These are phyloP conservation scores for Melanogaster broomeanus DNA, from an alignment of 768 basidiomycete genomes.

Conservation along the genomic window DNA sequence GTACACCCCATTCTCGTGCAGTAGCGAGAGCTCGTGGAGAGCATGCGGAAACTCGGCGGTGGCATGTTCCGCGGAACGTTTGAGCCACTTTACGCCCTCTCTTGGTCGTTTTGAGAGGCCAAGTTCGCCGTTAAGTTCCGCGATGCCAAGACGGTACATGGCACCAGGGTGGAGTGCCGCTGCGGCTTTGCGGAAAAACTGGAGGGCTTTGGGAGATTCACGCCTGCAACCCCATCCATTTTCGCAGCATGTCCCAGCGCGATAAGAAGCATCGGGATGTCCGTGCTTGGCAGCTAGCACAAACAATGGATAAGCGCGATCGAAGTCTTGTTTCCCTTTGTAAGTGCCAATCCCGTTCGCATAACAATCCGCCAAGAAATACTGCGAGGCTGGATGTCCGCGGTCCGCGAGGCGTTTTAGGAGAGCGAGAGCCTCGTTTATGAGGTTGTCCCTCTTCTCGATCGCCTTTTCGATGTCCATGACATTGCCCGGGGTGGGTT, in stretches of 20 bases:
- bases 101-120: slow-evolving; percentile 83
- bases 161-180: slow-evolving; percentile 91
- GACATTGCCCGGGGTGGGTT: slow-evolving; percentile 67
- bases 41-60: slow-evolving; percentile 97
- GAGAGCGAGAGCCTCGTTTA: slow-evolving; percentile 83
- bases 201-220: slow-evolving; percentile 87
- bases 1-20: slow-evolving; percentile 97
- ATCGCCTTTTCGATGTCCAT: slow-evolving; percentile 79
- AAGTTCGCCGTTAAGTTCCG: slow-evolving; percentile 94
- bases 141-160: slow-evolving; percentile 95
- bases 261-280: slow-evolving; percentile 93
- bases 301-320: slow-evolving; percentile 94
- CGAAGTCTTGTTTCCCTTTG: slow-evolving; percentile 92
- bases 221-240: slow-evolving; percentile 98
- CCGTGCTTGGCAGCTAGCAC: slow-evolving; percentile 96
- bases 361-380: slow-evolving; percentile 98
- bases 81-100: slow-evolving; percentile 99
- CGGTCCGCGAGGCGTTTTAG: slow-evolving; percentile 92
- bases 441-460: slow-evolving; percentile 83
- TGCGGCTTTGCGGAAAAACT: slow-evolving; percentile 92
- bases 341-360: slow-evolving; percentile 96
- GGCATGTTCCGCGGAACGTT: slow-evolving; percentile 91
- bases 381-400: slow-evolving; percentile 93
- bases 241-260: slow-evolving; percentile 97
- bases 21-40: slow-evolving; percentile 87